Evolutionary conservation across 1,284 basidiomycete species (phyloP), one percentile per base, ranked within the genome.

Genomic region (Leccinum olivaceoglutinosum): DNA sequence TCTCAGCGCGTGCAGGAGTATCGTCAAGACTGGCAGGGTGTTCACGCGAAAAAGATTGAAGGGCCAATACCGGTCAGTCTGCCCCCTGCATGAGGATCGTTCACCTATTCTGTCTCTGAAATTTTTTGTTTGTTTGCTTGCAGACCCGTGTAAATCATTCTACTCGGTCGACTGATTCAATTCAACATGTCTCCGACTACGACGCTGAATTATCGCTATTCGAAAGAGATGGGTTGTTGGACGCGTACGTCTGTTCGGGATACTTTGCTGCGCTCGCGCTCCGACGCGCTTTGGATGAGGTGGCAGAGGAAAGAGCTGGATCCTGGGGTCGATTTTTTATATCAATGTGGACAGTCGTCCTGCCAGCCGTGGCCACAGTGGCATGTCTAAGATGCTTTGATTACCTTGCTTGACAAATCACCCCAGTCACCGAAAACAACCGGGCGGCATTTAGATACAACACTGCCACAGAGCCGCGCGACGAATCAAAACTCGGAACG

Each of bases 201-300:
- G 32, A 74, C 80, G 0, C 66, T 89, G 58, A 82, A 89, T 68
- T 78, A 78, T 55, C 77, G 80, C 14, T 77, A 79, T 68, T 71
- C 76, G 61, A 79, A 79, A 72, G 78, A 80, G 67, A 83, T 91
- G 61, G 84, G 81, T 66, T 93, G 12, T 73, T 87, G 14, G 90
- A 93, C 69, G 89, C 89, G 5, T 93, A 92, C 69, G 81, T 91
- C 34, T 85, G 81, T 70, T 92, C 91, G 16, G 92, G 91, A 18
- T 88, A 89, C 71, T 81, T 88, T 65, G 90, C 91, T n/a, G 84
- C 88, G 6, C 80, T 87, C 63, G 79, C 82, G 21, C 80, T 91
- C 18, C 85, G 86, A 3, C 74, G 29, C 29, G 29, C 29, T 32
- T 32, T 32, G 29, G 29, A 32, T 32, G 29, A 32, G 29, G 29